phyloP scores from a whole-genome alignment of 2,329 filamentous ascomycete species.

The Colletotrichum musae region DNA sequence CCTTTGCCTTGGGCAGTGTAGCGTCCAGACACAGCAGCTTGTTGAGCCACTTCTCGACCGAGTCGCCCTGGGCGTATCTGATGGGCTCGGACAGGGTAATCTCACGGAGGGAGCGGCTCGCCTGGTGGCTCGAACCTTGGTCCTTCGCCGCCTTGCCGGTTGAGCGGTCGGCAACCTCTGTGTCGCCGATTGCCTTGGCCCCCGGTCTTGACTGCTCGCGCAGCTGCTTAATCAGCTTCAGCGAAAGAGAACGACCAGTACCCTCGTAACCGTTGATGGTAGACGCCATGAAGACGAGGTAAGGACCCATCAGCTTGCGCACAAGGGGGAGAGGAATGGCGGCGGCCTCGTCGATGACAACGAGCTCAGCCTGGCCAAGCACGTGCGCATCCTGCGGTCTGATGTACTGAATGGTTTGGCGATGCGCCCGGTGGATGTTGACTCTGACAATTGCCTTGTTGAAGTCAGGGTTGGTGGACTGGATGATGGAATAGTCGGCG shows the following conservation, averaged over 20 bases:
- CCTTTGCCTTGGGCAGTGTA: constrained; percentile 83
- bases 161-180: constrained; percentile 81
- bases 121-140: constrained; percentile 69
- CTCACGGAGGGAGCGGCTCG: constrained; percentile 87
- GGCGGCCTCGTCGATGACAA: constrained; percentile 97
- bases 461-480: constrained; percentile 98
- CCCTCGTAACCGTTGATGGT: constrained; percentile 99
- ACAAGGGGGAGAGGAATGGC: constrained; percentile 96
- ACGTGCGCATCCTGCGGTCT: constrained; percentile 96
- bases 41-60: constrained; percentile 97
- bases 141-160: constrained; percentile 81
- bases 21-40: constrained; percentile 93
- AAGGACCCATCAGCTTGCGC: constrained; percentile 94
- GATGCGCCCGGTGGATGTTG: constrained; percentile 93
- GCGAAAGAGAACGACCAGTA: constrained; percentile 91
- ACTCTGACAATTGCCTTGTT: constrained; percentile 99
- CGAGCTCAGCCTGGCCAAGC: constrained; percentile 91
- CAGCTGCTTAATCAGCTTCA: constrained; percentile 97
- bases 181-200: constrained; percentile 68
- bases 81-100: constrained; percentile 96
- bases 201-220: constrained; percentile 88
- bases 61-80: constrained; percentile 90
- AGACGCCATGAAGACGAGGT: constrained; percentile 98
- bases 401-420: constrained; percentile 99
- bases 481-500: constrained; percentile 96